Base-by-base conservation (phyloP, 192 early-diverging fungal species). In the Phycomyces blakesleeanus region DNA sequence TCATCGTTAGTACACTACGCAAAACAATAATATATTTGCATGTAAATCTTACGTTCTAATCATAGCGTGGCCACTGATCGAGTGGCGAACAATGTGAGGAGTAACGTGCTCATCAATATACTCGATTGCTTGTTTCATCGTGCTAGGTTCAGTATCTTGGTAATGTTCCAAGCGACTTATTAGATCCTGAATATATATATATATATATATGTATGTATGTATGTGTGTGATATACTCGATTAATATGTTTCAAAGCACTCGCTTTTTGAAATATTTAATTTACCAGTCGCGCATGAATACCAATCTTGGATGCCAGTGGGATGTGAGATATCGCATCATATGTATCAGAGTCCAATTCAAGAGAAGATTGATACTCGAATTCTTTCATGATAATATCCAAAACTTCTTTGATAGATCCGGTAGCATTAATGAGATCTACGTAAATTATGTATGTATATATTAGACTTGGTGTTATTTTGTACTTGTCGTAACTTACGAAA, bases 251-350 rank as follows among this genome's bases (percentile, higher is more conserved):
- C 12, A 27, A 55, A 39, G 26, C 12, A 14, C 27, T 2, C 29
- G 11, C 15, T 58, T 11, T 0, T 11, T 11, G 20, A 22, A 2
- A 3, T 10, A 3, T 29, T 27, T 56, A 24, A 21, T n/a, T 52
- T 59, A 69, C 72, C 58, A 69, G 72, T 49, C 74, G 37, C 51
- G 82, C 82, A 66, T 84, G 82, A 24, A 84, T 78, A 38, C 82
- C 78, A 61, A 84, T 84, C 63, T 84, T 77, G 49, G 69, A 78
- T 4, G 82, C 82, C 18, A 84, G 66, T 15, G 82, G 82, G 38
- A 84, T 81, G 55, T 84, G 82, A 14, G 79, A 76, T 41, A 84
- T 84, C 15, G 77, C 61, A 50, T 84, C 82, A 57, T 78, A 81
- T 1, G 80, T 84, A 25, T 81, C 76, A 37, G 55, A 58, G 26